These are phyloP conservation scores for Ilyonectria sp. DNA, from an alignment of 2,329 filamentous ascomycete species.

Conservation along the genomic window DNA sequence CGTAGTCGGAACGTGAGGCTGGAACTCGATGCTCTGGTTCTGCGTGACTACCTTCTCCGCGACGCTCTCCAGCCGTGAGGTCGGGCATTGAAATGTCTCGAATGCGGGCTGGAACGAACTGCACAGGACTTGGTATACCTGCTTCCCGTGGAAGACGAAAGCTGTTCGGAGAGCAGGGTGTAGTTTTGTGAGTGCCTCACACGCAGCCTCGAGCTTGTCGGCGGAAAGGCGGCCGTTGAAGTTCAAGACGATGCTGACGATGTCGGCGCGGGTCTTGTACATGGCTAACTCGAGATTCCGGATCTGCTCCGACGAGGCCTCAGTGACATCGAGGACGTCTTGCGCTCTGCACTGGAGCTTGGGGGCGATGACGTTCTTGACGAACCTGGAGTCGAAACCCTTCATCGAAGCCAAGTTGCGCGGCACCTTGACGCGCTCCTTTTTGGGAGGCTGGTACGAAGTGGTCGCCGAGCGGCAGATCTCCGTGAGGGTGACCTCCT, in stretches of 20 bases:
- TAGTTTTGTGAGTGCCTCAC: constrained; percentile 58
- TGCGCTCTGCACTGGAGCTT: constrained; percentile 59
- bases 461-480: constrained; percentile 57
- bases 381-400: constrained; percentile 53
- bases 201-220: constrained; percentile 63
- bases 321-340: constrained; percentile 63
- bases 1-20: constrained; percentile 62
- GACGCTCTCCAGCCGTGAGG: constrained; percentile 56
- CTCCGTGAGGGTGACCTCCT: constrained; percentile 60
- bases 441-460: constrained; percentile 32
- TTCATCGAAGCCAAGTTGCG: constrained; percentile 1
- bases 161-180: constrained; percentile 70
- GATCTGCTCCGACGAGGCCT: constrained; percentile 64
- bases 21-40: constrained; percentile 57
- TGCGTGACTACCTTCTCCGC: constrained; percentile 60
- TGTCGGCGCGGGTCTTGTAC: constrained; percentile 59
- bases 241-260: constrained; percentile 64
- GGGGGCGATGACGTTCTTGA: constrained; percentile 59
- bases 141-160: constrained; percentile 63
- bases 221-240: constrained; percentile 61
- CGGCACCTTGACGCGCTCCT: not conserved
- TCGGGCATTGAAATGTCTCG: constrained; percentile 57
- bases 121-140: constrained; percentile 65
- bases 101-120: constrained; percentile 62
- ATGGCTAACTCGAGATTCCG: constrained; percentile 65